Conservation (phyloP, 2,329 filamentous ascomycete genomes). For the Mollisiaceae sp. region DNA sequence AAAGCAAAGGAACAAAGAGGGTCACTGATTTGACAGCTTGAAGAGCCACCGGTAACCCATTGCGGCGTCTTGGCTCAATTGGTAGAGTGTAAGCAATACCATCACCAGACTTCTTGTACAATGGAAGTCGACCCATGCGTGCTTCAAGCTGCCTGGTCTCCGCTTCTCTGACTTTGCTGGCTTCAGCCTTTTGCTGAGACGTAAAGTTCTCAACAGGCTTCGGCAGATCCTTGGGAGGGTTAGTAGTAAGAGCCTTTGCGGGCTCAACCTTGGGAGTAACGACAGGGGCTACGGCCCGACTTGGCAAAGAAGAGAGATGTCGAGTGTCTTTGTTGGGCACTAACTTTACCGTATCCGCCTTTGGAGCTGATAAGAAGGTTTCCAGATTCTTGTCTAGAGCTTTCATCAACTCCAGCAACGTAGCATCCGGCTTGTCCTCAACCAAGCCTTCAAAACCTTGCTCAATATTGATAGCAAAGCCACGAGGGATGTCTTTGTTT, state of each 20-base stretch:
- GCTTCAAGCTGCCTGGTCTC: constrained; percentile 77
- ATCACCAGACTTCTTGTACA: constrained; percentile 72
- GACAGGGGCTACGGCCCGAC: constrained; percentile 33
- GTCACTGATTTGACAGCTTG: constrained; percentile 67
- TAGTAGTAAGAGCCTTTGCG: constrained; percentile 12
- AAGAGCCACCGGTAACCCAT: constrained; percentile 65
- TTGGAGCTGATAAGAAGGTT: constrained; percentile 69
- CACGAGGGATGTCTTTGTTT: constrained; percentile 73
- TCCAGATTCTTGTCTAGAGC: constrained; percentile 76
- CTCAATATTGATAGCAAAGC: constrained; percentile 78
- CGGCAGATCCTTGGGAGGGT: constrained; percentile 10
- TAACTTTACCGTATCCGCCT: constrained; percentile 74
- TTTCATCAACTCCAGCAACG: constrained; percentile 70
- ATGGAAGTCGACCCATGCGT: constrained; percentile 69
- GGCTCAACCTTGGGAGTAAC: constrained; percentile 15
- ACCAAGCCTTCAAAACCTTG: constrained; percentile 72
- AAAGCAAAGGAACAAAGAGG: constrained; percentile 72
- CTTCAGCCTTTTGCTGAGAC: constrained; percentile 63
- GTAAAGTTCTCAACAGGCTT: constrained; percentile 50
- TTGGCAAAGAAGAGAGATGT: constrained; percentile 38
- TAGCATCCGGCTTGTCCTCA: constrained; percentile 57
- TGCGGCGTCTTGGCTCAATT: constrained; percentile 66
- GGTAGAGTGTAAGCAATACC: constrained; percentile 74
- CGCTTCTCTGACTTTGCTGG: constrained; percentile 65
- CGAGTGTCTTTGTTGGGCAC: constrained; percentile 42